Evolutionary conservation across 176 grass and related monocot species (phyloP), one percentile per base, ranked within the genome.

Genomic region (Microstegium vimineum): DNA sequence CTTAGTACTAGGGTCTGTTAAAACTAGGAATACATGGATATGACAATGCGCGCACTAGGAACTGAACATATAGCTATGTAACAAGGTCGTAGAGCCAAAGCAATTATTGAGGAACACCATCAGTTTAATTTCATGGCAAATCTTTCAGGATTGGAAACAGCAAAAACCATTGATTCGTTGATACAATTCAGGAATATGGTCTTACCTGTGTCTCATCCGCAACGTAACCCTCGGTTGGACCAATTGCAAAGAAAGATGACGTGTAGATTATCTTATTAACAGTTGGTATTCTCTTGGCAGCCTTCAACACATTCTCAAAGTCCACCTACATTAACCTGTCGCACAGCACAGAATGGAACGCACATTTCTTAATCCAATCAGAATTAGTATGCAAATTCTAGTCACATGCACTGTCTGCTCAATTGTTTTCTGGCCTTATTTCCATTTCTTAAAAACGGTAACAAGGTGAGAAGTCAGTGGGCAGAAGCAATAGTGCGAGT

Each of bases 311-410:
- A 90, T 98, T 98, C 70, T 93, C 68, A 45, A n/a, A 98, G 82
- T 8, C 95, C 95, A 67, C 89, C 51, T n/a, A 98, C 92, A 88
- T 98, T 98, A 65, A 95, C 90, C 95, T 98, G 69, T 65, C 66
- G 11, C 20, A 76, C 28, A 71, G 16, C 18, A 69, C 3, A 18
- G 43, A 62, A 69, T 10, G 42, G 47, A 28, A 23, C 1, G 1
- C n/a, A 2, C 33, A 52, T 60, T 42, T 77, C 35, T n/a, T 71
- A 38, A 60, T 42, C 23, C 18, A 32, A 59, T 46, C 25, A 0
- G 3, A 20, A 17, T 65, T 22, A 15, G 1, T 64, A 18, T 4
- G 43, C 5, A n/a, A n/a, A 4, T 49, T 71, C 1, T 35, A 45
- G 9, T 45, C 34, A 32, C 59, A 63, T 42, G 31, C 16, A 17